Percentiles rank a stretch among this genome's conserved stretches.
These are phyloP conservation scores for Punica granatum DNA, from an alignment of 345 rosid genomes.

Conservation along the genomic window DNA sequence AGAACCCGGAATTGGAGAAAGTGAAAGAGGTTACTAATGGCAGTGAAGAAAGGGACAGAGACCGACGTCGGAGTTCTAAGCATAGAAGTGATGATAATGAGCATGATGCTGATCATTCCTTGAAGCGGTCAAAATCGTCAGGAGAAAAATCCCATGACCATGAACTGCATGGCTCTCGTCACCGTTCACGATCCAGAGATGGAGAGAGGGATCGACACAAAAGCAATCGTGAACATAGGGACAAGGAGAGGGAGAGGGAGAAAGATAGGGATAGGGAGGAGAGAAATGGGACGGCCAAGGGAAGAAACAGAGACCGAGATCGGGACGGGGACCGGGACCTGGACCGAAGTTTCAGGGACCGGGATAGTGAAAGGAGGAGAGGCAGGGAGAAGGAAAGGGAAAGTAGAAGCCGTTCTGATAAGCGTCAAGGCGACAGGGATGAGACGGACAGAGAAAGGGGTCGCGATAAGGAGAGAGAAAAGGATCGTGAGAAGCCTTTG, in stretches of 20 bases:
- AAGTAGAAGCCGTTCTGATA: conserved; percentile 54
- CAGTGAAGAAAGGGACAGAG: conserved; percentile 30
- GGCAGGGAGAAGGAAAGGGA: conserved; percentile 42
- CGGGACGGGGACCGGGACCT: conserved; percentile 23
- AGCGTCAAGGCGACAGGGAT: conserved; percentile 38
- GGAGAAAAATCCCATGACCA: conserved; percentile 43
- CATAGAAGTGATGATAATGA: conserved; percentile 46
- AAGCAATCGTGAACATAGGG: conserved; percentile 51
- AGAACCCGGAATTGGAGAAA: conserved; percentile 48
- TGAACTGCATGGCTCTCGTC: conserved; percentile 33
- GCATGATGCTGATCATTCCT: conserved; percentile 34
- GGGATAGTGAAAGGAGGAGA: conserved; percentile 28
- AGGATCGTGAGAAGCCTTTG: conserved; percentile 46
- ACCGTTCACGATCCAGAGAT: conserved; percentile 65
- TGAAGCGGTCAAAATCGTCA: conserved; percentile 44
- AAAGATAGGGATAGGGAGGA: conserved; percentile 43
- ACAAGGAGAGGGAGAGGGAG: conserved; percentile 49
- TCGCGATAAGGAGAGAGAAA: conserved; percentile 55
- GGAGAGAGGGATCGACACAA: conserved; percentile 56
- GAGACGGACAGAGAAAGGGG: conserved; percentile 39
- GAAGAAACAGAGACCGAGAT: conserved; percentile 30
- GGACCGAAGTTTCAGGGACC: conserved; percentile 23
- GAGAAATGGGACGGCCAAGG: conserved; percentile 28
- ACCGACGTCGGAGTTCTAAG: conserved; percentile 44
- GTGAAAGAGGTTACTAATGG: conserved; percentile 54